A percentile compares a stretch with the other conserved stretches of the same genome.
Evolutionary conservation across 2,329 filamentous ascomycete genomes (phyloP).

Genomic region (Sporothrix curviconia): DNA sequence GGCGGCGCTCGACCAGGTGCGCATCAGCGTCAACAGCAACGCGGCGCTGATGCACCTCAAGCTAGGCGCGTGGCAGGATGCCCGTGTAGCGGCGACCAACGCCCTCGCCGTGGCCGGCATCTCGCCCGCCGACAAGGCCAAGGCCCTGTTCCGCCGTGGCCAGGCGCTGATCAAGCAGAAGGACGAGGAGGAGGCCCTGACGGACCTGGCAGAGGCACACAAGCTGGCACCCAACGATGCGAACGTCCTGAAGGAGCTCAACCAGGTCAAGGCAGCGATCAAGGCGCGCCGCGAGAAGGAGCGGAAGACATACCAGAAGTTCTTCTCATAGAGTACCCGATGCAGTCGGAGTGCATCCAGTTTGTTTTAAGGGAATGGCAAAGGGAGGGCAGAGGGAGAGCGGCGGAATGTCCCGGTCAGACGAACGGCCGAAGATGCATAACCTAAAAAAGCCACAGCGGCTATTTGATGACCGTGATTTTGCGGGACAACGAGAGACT

Average conservation of each 20-base stretch:
- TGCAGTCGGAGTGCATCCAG: no score
- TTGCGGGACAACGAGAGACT: no score
- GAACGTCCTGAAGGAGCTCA: slow-evolving; percentile 67
- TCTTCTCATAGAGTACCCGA: slow-evolving; percentile 64
- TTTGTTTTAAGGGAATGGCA: neutral
- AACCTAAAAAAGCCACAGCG: no score
- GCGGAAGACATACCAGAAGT: slow-evolving; percentile 88
- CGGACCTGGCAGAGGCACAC: slow-evolving; percentile 69
- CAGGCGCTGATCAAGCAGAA: slow-evolving; percentile 68
- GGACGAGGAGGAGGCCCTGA: slow-evolving; percentile 75
- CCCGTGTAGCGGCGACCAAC: slow-evolving; percentile 60
- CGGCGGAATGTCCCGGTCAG: no score
- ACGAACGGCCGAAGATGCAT: no score
- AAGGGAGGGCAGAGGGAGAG: neutral
- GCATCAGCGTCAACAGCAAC: slow-evolving; percentile 85
- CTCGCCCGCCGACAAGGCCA: slow-evolving; percentile 73
- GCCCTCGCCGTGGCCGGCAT: slow-evolving; percentile 63
- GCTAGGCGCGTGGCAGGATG: slow-evolving; percentile 64
- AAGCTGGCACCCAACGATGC: slow-evolving; percentile 68
- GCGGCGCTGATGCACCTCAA: slow-evolving; percentile 80
- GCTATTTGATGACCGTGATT: no score
- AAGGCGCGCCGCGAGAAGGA: slow-evolving; percentile 74
- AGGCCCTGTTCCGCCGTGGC: slow-evolving; percentile 80
- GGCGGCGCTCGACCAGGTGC: slow-evolving; percentile 61
- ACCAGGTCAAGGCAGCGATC: slow-evolving; percentile 68